Base-by-base conservation (phyloP, 768 basidiomycete genomes). In the Hygrophoropsis aurantiaca region DNA sequence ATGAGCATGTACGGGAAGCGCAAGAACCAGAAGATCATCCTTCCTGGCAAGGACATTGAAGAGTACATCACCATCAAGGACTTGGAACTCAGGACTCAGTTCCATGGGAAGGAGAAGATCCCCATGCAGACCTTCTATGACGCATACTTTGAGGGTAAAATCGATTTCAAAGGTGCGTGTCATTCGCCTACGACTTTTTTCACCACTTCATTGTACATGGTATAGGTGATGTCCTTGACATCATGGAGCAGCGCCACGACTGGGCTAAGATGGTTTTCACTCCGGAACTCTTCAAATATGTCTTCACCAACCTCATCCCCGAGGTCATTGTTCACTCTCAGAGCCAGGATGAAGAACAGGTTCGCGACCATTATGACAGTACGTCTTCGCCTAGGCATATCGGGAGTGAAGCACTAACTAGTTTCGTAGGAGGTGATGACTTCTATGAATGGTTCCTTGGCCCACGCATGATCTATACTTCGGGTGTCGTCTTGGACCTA, bases 91-190 rank as follows among this genome's bases (percentile, higher is more conserved):
- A 89, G 83, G 73, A 74, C 77, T 24, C 74, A 82, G 49, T 98
- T 94, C 72, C 69, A 80, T 25, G 87, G 84, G 54, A 89, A 85
- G 69, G 80, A 84, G 57, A 98, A 97, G 70, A 97, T 99, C 48
- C 94, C 94, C 42, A 94, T 97, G 86, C 95, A 99, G 71, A 71
- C 89, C 55, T 95, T 97, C 77, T 87, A 98, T 63, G 97, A 99
- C 74, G 90, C 92, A 53, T 98, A 87, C 72, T 97, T 99, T 65
- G 93, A 94, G 41, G 86, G 86, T 40, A 97, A 97, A 72, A 82
- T 94, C 51, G 94, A 97, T 46, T 89, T 99, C 66, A 99, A 97
- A 42, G 94, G 95, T 89, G 36, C 33, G 77, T 66, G 40, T 36
- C 18, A 11, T 50, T 11, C 38, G 37, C 25, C n/a, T 19, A 44